Conservation (phyloP, 495 filamentous ascomycete genomes). For the Jackrogersella multiformis region DNA sequence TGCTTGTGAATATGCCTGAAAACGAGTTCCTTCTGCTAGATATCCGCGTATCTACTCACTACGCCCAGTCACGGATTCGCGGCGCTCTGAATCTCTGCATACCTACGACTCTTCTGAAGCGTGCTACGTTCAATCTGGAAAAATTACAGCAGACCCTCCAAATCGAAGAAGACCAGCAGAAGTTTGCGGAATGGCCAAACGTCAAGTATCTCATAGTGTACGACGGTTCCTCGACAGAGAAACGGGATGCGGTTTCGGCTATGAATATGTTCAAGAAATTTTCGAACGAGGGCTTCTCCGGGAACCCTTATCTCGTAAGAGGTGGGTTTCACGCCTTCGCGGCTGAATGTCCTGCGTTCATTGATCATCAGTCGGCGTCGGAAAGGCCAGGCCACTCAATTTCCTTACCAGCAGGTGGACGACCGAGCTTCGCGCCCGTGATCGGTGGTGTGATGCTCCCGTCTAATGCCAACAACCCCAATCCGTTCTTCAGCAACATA, state of each 20-base stretch:
- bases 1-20: constrained; percentile 65
- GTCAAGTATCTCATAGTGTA: constrained; percentile 85
- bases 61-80: constrained; percentile 73
- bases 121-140: constrained; percentile 88
- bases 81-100: constrained; percentile 93
- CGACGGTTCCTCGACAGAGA: constrained; percentile 76
- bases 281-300: constrained; percentile 81
- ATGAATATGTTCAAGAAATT: constrained; percentile 94
- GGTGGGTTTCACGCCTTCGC: constrained; percentile 65
- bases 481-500: constrained; percentile 96
- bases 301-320: constrained; percentile 74
- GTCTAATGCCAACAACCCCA: constrained; percentile 68
- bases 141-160: constrained; percentile 91
- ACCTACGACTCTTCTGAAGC: constrained; percentile 91
- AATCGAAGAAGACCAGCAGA: constrained; percentile 72
- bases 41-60: constrained; percentile 86
- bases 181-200: constrained; percentile 79
- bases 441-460: constrained; percentile 90
- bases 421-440: constrained; percentile 72
- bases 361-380: constrained; percentile 57
- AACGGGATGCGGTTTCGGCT: constrained; percentile 79
- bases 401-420: constrained; percentile 47
- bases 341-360: constrained; percentile 53
- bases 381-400: constrained; percentile 54
- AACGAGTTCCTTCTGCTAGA: constrained; percentile 81